These are phyloP conservation scores for Puccinia novopanici DNA, from an alignment of 1,284 basidiomycete species.

Conservation along the genomic window DNA sequence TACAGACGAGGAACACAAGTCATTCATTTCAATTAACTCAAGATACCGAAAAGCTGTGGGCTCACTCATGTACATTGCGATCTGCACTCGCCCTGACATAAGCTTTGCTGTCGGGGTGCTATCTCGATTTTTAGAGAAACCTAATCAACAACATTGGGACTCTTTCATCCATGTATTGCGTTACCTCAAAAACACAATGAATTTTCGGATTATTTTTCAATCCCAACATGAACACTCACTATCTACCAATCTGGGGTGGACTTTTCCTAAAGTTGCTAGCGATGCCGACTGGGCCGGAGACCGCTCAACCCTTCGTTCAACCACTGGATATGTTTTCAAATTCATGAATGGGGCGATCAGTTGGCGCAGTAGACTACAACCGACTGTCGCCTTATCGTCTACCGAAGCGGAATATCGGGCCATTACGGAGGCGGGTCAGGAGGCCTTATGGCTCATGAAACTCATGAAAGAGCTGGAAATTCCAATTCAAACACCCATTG, in stretches of 20 bases:
- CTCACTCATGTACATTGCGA: neutral
- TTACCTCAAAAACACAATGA: neutral
- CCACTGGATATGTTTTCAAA: slow-evolving; percentile 11
- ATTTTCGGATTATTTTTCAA: neutral
- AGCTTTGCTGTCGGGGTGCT: slow-evolving; percentile 11
- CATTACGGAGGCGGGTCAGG: neutral
- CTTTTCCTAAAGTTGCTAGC: neutral
- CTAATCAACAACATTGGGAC: slow-evolving; percentile 14
- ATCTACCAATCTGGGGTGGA: neutral
- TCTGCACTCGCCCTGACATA: slow-evolving; percentile 14
- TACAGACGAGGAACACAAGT: slow-evolving; percentile 12
- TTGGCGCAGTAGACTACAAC: neutral
- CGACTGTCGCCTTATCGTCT: neutral
- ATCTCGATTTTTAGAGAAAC: slow-evolving; percentile 16
- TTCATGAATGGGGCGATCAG: neutral
- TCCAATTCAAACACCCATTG: neutral
- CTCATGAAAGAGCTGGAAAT: neutral
- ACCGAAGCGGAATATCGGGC: no score
- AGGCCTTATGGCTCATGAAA: neutral
- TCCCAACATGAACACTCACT: neutral
- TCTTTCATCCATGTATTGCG: slow-evolving; percentile 9
- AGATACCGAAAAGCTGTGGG: slow-evolving; percentile 17
- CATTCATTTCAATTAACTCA: no score
- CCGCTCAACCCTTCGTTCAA: neutral
- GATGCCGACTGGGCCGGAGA: slow-evolving; percentile 15